These are phyloP conservation scores for Exophiala sp. DNA, from an alignment of 2,329 filamentous ascomycete species.

Conservation along the genomic window DNA sequence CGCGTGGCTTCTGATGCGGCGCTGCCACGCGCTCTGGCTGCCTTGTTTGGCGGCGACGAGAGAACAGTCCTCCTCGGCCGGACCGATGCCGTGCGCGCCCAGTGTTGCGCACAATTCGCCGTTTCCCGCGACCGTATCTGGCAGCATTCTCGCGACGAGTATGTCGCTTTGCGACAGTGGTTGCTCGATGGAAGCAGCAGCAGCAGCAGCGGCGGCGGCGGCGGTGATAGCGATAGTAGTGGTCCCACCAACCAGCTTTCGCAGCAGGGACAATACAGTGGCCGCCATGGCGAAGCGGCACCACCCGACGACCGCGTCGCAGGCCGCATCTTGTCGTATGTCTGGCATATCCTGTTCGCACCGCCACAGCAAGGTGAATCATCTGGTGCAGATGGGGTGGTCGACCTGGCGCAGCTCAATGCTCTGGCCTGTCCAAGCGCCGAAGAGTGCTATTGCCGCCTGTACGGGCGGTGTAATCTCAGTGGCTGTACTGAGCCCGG, in stretches of 20 bases:
- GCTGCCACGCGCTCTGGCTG: conserved; percentile 34
- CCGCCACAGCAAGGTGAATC: conserved; percentile 19
- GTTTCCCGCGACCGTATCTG: conserved; percentile 46
- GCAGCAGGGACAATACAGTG: no score
- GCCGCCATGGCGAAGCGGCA: conserved; percentile 31
- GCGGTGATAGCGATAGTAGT: background rate
- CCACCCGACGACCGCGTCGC: conserved; percentile 41
- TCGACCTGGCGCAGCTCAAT: conserved; percentile 39
- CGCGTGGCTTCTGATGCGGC: conserved; percentile 38
- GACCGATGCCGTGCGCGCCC: conserved; percentile 41
- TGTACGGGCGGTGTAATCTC: conserved; percentile 41
- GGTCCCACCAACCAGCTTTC: no score
- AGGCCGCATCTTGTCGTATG: conserved; percentile 45
- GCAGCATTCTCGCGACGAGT: conserved; percentile 47
- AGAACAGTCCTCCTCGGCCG: conserved; percentile 35
- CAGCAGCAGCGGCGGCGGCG: background rate
- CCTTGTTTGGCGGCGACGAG: conserved; percentile 38
- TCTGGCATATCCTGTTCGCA: conserved; percentile 48
- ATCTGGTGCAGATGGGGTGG: conserved; percentile 6
- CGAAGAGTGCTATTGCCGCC: conserved; percentile 41
- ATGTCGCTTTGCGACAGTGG: conserved; percentile 51
- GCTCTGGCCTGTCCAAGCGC: conserved; percentile 35
- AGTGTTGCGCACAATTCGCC: conserved; percentile 55
- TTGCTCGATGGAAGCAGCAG: conserved; percentile 38
- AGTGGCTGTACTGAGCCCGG: conserved; percentile 32